Base-by-base conservation (phyloP, 306 rosid species). In the Coriaria nepalensis region DNA sequence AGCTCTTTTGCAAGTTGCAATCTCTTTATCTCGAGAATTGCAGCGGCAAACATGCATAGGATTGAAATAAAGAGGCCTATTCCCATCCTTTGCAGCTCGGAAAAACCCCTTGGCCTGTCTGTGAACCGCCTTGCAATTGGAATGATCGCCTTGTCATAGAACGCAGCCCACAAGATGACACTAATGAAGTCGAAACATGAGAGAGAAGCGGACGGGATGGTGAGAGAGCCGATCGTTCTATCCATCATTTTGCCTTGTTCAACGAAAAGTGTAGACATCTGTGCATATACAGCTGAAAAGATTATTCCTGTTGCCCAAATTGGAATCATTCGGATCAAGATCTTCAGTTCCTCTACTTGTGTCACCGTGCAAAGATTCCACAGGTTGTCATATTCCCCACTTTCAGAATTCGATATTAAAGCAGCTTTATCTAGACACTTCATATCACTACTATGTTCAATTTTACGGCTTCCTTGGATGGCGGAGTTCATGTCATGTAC, bases 381-480 rank as follows among this genome's bases (percentile, higher is more conserved):
- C 4, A 83, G 74, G 50, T 56, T 76, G 37, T 65, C 52, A 6
- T 6, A 12, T 2, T 32, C 72, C 62, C 62, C 66, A 10, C 5
- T 11, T 62, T 51, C 49, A 62, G 52, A 0, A 59, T 66, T 62
- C 62, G 47, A 13, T 9, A 7, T 68, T 62, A 84, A 71, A 1
- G 81, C 71, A 45, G 86, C 86, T 75, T 80, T 84, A 54, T 84
- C 94, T 48, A 84, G 66, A 68, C 63, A 80, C 47, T 86, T 84
- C n/a, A n/a, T n/a, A n/a, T 85, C 98, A 41, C 85, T 67, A 45
- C 73, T 92, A 43, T 92, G 96, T 58, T 69, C 86, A 53, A 92
- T 53, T 60, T 92, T 92, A 61, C 94, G 90, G 62, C 96, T 92
- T 75, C 98, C 98, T 85, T 78, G 74, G 53, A 82, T 85, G 34